Evolutionary conservation across 2,329 filamentous ascomycete genomes (phyloP).

Genomic region (Microcera coccophila): DNA sequence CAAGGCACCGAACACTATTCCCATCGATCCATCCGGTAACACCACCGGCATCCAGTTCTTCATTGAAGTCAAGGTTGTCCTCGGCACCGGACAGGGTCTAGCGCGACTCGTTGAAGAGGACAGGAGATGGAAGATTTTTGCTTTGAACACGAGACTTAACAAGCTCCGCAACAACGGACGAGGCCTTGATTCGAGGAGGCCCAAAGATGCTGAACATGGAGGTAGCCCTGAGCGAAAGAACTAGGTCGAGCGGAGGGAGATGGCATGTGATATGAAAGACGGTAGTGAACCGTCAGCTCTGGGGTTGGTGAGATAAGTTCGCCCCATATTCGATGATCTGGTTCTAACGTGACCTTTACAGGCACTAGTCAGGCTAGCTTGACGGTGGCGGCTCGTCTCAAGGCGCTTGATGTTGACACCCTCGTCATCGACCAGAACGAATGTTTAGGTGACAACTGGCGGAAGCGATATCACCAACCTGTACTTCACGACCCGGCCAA

Average conservation of each 20-base stretch:
- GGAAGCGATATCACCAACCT: constrained; percentile 41
- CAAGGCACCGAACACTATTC: constrained; percentile 39
- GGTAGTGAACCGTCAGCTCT: constrained; percentile 57
- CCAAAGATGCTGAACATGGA: constrained; percentile 55
- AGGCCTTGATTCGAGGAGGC: constrained; percentile 41
- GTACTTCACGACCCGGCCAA: constrained; percentile 19
- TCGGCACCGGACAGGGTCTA: constrained; percentile 55
- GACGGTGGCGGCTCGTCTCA: constrained; percentile 54
- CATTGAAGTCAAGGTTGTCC: constrained; percentile 48
- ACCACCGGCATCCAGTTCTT: constrained; percentile 55
- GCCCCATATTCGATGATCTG: background rate
- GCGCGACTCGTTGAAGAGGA: constrained; percentile 46
- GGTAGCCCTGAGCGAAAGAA: constrained; percentile 51
- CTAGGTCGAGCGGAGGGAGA: constrained; percentile 53
- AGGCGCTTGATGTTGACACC: constrained; percentile 52
- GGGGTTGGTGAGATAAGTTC: constrained; percentile 46
- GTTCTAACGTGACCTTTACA: background rate
- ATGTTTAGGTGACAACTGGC: constrained; percentile 58
- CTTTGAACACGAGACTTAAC: constrained; percentile 57
- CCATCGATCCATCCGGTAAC: constrained; percentile 47
- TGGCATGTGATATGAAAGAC: constrained; percentile 44
- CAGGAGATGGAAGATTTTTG: constrained; percentile 57
- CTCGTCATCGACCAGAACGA: constrained; percentile 58
- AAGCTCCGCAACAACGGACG: constrained; percentile 55
- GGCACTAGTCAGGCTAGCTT: constrained; percentile 59